These are phyloP conservation scores for Podila clonocystis DNA, from an alignment of 192 early-diverging fungal genomes.

Conservation along the genomic window DNA sequence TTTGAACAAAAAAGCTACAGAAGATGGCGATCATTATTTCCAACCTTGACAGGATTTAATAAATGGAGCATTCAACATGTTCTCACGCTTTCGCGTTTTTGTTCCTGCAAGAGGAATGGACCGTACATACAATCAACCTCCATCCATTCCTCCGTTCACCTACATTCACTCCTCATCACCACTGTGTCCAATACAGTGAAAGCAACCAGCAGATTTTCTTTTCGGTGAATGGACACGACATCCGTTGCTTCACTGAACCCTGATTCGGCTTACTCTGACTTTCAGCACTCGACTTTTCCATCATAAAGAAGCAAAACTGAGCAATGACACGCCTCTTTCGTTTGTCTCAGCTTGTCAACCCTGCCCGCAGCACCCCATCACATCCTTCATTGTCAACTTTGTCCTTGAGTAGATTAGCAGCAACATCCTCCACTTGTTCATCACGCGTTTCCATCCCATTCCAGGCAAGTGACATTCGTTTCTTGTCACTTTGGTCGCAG, in stretches of 20 bases:
- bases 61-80: no score
- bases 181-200: no score
- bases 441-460: neutral
- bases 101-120: no score
- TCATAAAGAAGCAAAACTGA: neutral
- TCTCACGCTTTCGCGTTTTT: no score
- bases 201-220: no score
- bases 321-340: conserved; percentile 23
- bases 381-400: neutral
- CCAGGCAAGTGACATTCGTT: neutral
- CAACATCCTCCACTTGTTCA: neutral
- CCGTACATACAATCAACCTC: no score
- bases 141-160: no score
- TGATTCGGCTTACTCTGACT: neutral
- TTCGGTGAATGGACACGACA: no score
- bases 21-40: no score
- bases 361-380: conserved; percentile 5
- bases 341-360: conserved; percentile 14
- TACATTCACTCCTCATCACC: no score
- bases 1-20: neutral
- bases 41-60: no score
- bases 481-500: neutral
- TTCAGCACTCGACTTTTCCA: neutral
- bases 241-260: neutral
- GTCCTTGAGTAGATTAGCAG: neutral